Base-by-base conservation (phyloP, 805 yeast genomes). In the Ogataea haglerorum region DNA sequence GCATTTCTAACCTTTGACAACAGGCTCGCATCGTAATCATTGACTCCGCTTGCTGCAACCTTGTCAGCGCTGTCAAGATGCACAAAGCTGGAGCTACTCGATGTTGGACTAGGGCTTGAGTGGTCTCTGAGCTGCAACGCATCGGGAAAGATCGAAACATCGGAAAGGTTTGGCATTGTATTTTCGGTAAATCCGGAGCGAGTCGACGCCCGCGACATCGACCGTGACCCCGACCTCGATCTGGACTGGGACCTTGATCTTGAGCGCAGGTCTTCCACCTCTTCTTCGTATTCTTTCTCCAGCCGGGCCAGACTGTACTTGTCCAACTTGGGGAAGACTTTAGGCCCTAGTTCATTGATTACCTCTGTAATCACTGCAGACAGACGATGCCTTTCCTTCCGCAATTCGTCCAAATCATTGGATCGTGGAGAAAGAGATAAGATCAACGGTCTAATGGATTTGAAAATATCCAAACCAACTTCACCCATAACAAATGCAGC, bases 401-500 rank as follows among this genome's bases (percentile, higher is more conserved):
- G 78, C 46, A 93, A 67, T 45, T 79, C 73, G 28, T 57, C 54
- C 32, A 84, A 63, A 4, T 77, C 72, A 2, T 68, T 66, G 7
- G 85, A 82, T 4, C 75, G 67, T 4, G 61, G 52, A 3, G 74
- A 71, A 10, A 85, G 60, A 0, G 84, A 75, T 10, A 82, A 57
- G 46, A 77, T 76, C 35, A 93, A 67, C 1, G 98, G 97, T 44
- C 84, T 72, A 40, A 93, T 64, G 2, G 95, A 85, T 58, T 89
- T 88, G 61, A 85, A 76, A 34, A 85, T 76, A 60, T 93, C 98
- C 78, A 88, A 72, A 21, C 99, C 99, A 41, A 83, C 85, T 60
- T 91, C 99, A 27, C 99, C 98, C 37, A 86, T 79, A 28, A 83
- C 72, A 53, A 93, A 73, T 0, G 98, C 95, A 17, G 95, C 81